Conservation (phyloP, 495 filamentous ascomycete species). For the Durotheca rogersii region DNA sequence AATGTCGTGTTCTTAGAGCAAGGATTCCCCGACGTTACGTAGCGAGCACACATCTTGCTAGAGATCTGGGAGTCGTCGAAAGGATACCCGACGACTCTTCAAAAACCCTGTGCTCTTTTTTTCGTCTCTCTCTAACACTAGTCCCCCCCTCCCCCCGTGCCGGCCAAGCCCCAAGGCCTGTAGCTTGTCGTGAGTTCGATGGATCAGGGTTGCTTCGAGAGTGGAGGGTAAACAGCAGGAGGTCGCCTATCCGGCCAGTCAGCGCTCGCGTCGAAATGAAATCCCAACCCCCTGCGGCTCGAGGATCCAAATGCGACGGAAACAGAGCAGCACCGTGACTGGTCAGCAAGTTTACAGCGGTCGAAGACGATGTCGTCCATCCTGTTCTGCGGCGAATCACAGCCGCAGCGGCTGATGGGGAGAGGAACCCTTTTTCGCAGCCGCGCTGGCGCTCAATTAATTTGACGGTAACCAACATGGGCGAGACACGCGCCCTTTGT, state of each 20-base stretch:
- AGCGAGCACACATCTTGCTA: neutral
- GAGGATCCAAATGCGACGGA: constrained; percentile 9
- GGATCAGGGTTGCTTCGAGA: neutral
- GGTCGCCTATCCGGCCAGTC: constrained; percentile 26
- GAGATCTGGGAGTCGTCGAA: neutral
- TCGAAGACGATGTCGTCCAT: neutral
- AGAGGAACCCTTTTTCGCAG: constrained; percentile 12
- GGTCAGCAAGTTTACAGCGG: too few species aligned
- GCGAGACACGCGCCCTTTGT: constrained; percentile 15
- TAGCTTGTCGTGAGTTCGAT: neutral
- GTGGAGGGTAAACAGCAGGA: constrained; percentile 5
- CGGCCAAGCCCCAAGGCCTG: neutral
- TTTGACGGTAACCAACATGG: constrained; percentile 28
- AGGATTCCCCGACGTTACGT: neutral
- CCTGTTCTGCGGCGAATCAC: constrained; percentile 6
- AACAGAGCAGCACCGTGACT: too few species aligned
- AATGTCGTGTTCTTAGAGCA: neutral
- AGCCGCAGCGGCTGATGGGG: constrained; percentile 9
- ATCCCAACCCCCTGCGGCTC: constrained; percentile 22
- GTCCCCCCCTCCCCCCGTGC: too few species aligned
- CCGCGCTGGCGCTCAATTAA: constrained; percentile 26
- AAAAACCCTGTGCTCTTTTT: neutral
- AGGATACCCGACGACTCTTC: neutral
- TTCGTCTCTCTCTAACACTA: neutral
- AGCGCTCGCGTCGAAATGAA: constrained; percentile 23